Evolutionary conservation across 1,139 yeast genomes (phyloP).

Genomic region (Hemisphaericaspora subhashii): DNA sequence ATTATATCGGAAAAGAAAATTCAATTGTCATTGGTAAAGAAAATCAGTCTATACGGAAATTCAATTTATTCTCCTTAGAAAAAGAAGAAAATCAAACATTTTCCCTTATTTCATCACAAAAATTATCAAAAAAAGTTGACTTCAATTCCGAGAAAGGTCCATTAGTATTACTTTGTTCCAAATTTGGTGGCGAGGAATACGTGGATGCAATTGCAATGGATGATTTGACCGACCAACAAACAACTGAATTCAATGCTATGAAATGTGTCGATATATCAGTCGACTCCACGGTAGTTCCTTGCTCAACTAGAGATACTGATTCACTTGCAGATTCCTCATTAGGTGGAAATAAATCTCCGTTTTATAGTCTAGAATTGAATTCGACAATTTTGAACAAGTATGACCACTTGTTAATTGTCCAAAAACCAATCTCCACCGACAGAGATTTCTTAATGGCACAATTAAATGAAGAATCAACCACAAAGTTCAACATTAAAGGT

Average conservation of each 20-base stretch:
- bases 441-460: conserved; percentile 43
- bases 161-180: conserved; percentile 18
- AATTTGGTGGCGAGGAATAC: conserved; percentile 2
- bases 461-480: conserved; percentile 21
- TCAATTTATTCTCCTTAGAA: neutral
- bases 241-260: conserved; percentile 23
- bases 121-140: conserved; percentile 1
- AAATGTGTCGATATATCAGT: conserved; percentile 45
- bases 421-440: conserved; percentile 13
- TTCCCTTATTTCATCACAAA: conserved; percentile 10
- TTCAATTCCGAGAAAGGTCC: neutral
- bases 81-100: conserved; percentile 6
- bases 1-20: neutral
- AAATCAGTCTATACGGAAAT: neutral
- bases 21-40: neutral
- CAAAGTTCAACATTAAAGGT: conserved; percentile 28
- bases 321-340: conserved; percentile 50
- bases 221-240: conserved; percentile 24
- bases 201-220: neutral
- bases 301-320: conserved; percentile 30
- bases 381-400: conserved; percentile 35
- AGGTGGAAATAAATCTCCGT: conserved; percentile 49
- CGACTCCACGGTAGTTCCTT: conserved; percentile 45
- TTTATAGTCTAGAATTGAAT: conserved; percentile 43
- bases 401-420: conserved; percentile 50